phyloP scores from a whole-genome alignment of 805 yeast genomes.

The Candida bentonensis region DNA sequence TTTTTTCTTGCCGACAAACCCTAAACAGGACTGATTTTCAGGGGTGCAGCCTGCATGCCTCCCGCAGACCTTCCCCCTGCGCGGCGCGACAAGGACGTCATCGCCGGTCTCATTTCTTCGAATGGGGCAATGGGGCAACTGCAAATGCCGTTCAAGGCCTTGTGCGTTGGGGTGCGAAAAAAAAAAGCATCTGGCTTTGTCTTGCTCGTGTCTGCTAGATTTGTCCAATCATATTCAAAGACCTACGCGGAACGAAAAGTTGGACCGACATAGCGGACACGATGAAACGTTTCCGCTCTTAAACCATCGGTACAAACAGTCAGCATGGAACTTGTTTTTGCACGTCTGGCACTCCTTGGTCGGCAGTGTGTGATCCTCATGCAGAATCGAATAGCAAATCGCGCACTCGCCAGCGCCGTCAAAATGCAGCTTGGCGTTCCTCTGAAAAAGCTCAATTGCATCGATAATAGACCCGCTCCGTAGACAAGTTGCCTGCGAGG shows the following conservation, averaged over 20 bases:
- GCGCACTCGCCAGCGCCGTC: constrained; percentile 96
- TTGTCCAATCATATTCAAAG: too few species aligned
- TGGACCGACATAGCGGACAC: constrained; percentile 84
- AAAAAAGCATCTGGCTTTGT: too few species aligned
- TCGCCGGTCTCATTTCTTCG: too few species aligned
- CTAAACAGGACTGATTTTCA: too few species aligned
- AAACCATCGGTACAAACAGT: constrained; percentile 95
- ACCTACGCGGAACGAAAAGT: constrained; percentile 25
- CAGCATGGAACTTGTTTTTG: constrained; percentile 87
- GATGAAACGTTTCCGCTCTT: constrained; percentile 84
- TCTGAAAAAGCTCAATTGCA: constrained; percentile 52
- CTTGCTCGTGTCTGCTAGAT: too few species aligned
- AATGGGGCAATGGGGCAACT: too few species aligned
- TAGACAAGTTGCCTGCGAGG: constrained; percentile 65
- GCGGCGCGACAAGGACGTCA: too few species aligned
- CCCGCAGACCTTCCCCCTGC: too few species aligned
- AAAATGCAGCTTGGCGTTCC: constrained; percentile 71
- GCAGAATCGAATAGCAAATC: constrained; percentile 84
- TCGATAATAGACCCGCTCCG: constrained; percentile 37
- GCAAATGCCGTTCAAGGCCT: too few species aligned
- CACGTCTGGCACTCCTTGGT: constrained; percentile 81
- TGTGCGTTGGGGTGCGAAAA: too few species aligned
- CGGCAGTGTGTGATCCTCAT: constrained; percentile 83
- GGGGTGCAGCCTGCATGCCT: too few species aligned
- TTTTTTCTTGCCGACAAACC: too few species aligned